Evolutionary conservation across 306 rosid genomes (phyloP), one percentile per base, ranked within the genome.

Genomic region (Sesbania bispinosa): DNA sequence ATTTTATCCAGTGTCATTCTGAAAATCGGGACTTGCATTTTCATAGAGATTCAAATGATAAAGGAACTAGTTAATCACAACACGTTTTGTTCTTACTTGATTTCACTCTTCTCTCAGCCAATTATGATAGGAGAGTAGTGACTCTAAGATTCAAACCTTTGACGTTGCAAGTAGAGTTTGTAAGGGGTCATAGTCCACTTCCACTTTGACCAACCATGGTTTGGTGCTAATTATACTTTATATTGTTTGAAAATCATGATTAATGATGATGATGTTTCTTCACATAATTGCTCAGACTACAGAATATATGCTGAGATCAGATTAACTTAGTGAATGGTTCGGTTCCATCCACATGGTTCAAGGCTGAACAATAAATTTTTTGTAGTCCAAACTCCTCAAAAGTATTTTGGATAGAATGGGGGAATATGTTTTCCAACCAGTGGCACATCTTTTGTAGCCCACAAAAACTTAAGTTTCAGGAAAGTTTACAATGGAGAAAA

Each of bases 371-470:
- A 61, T 61, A 47, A n/a, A 47, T 4, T 52, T 33, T 54, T 16
- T 41, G 16, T 16, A 51, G 53, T 33, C 36, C 45, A 32, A 7
- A 36, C 47, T 30, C 20, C 36, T 41, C 13, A 46, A 20, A 33
- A 67, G 6, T 45, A 65, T 46, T 24, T 43, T 50, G 18, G 26
- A 54, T 29, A 71, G n/a, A n/a, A n/a, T 4, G 5, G 29, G 67
- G 33, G n/a, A 58, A 74, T 41, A 59, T 19, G 69, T 42, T 8
- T 54, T 69, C 81, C 73, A 67, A 89, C 91, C 85, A 85, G 86
- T 53, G 82, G 87, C 13, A 92, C 85, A 1, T 1, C 29, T 36
- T 71, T 23, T 43, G 15, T 35, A 54, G 52, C 59, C 45, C 60
- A 35, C 21, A 45, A 58, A 45, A 19, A 27, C n/a, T n/a, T 19